Conservation (phyloP, 139 green algal species). For the Coelastrella sp. region DNA sequence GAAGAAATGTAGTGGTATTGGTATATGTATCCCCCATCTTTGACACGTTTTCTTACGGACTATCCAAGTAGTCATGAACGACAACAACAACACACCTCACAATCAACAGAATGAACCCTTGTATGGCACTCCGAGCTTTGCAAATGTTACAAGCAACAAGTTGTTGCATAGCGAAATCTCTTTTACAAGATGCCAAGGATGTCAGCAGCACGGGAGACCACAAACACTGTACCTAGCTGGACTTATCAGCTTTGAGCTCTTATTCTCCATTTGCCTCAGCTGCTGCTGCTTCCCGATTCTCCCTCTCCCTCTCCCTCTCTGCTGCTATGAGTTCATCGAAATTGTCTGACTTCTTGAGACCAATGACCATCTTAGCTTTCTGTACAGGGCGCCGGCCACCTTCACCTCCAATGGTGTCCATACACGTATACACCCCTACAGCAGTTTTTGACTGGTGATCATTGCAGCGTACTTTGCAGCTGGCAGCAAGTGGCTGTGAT, state of each 20-base stretch:
- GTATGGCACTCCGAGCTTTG: no score
- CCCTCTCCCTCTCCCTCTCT: slow-evolving; percentile 26
- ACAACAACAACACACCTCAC: no score
- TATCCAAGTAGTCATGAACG: no score
- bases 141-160: no score
- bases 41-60: no score
- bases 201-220: neutral
- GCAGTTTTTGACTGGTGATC: neutral
- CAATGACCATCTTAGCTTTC: slow-evolving; percentile 88
- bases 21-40: no score
- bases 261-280: slow-evolving; percentile 3
- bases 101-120: no score
- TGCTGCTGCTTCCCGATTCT: slow-evolving; percentile 5
- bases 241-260: neutral
- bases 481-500: neutral
- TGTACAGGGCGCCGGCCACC: slow-evolving; percentile 53
- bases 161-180: no score
- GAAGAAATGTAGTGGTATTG: no score
- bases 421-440: slow-evolving; percentile 55
- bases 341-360: slow-evolving; percentile 73
- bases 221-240: neutral
- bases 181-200: neutral
- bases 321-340: slow-evolving; percentile 60
- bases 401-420: slow-evolving; percentile 33
- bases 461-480: neutral